Evolutionary conservation across 176 grass and related monocot species (phyloP).

Genomic region (Oryza longistaminata): DNA sequence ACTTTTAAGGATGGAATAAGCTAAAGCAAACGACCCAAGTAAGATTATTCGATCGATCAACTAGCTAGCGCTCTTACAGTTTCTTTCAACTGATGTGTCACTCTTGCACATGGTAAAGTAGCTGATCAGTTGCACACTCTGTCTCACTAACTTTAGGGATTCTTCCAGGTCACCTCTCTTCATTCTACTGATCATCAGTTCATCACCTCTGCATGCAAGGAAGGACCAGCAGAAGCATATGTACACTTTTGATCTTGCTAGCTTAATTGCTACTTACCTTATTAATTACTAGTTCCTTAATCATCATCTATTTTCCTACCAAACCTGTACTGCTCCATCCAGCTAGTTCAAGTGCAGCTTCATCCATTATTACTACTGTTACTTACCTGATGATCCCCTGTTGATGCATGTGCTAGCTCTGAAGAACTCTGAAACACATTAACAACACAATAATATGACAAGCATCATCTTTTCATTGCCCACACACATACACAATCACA

Average conservation of each 20-base stretch:
- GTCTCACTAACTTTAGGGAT: not conserved
- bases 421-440: not conserved
- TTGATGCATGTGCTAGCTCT: constrained; percentile 11
- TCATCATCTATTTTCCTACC: not conserved
- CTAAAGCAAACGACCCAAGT: not conserved
- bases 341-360: not conserved
- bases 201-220: too few relatives aligned
- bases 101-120: not conserved
- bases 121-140: not conserved
- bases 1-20: not conserved
- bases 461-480: constrained; percentile 19
- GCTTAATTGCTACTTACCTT: too few relatives aligned
- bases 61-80: not conserved
- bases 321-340: not conserved
- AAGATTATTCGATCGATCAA: not conserved
- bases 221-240: too few relatives aligned
- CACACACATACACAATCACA: not conserved
- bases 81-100: not conserved
- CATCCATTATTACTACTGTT: not conserved
- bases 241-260: too few relatives aligned
- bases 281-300: not conserved
- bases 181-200: too few relatives aligned
- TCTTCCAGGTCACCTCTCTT: not conserved
- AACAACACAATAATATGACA: not conserved
- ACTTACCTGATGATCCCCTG: not conserved